These are phyloP conservation scores for Aspergillus viridinutans DNA, from an alignment of 2,329 filamentous ascomycete genomes.

Conservation along the genomic window DNA sequence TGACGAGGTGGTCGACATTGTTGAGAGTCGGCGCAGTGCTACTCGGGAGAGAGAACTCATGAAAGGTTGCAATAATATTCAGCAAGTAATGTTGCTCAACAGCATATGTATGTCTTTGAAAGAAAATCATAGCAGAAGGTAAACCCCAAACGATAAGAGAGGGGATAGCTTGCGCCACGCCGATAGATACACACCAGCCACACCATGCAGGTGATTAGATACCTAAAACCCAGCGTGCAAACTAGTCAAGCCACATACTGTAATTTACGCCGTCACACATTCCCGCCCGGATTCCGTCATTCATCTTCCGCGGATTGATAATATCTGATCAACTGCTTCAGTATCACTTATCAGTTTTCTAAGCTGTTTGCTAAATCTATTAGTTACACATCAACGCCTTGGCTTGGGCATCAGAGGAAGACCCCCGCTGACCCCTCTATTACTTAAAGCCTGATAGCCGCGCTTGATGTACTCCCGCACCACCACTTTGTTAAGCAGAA, in stretches of 20 bases:
- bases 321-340: background rate
- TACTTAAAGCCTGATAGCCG: constrained; percentile 1
- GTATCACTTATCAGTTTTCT: background rate
- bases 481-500: constrained; percentile 34
- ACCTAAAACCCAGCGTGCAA: background rate
- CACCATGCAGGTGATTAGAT: background rate
- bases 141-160: background rate
- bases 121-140: background rate
- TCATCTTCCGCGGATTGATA: background rate
- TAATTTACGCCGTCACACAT: background rate
- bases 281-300: background rate
- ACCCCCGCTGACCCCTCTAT: background rate
- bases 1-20: constrained; percentile 42
- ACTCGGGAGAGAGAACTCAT: constrained; percentile 22
- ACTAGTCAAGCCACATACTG: background rate
- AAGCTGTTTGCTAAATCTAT: background rate
- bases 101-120: background rate
- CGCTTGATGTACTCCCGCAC: constrained; percentile 38
- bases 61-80: constrained; percentile 4
- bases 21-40: constrained; percentile 22
- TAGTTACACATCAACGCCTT: background rate
- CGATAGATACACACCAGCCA: background rate
- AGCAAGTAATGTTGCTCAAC: background rate
- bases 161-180: background rate
- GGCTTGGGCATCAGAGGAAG: background rate